Conservation (phyloP, 805 yeast species). For the Scheffersomyces ergatensis region DNA sequence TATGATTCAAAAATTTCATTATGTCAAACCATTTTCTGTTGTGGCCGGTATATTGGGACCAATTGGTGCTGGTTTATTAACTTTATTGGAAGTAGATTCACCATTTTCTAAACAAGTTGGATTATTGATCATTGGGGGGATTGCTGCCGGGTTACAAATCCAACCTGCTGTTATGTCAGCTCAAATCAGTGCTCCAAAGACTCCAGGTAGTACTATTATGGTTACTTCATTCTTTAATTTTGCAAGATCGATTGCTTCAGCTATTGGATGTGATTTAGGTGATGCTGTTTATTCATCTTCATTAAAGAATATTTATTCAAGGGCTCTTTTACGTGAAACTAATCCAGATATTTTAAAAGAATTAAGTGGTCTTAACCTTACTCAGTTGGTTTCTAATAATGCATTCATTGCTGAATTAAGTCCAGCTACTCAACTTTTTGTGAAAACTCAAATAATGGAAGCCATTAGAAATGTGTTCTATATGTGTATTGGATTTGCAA, state of each 20-base stretch:
- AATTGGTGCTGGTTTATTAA: slow-evolving; percentile 44
- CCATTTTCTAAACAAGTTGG: slow-evolving; percentile 38
- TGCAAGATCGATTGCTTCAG: slow-evolving; percentile 44
- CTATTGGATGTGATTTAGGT: slow-evolving; percentile 32
- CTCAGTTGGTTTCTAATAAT: slow-evolving; percentile 4
- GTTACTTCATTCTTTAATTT: slow-evolving; percentile 46
- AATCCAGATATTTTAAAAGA: slow-evolving; percentile 5
- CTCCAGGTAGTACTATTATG: slow-evolving; percentile 48
- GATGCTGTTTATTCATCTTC: slow-evolving; percentile 9
- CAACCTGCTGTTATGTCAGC: slow-evolving; percentile 45
- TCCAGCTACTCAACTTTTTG: slow-evolving; percentile 19
- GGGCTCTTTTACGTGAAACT: slow-evolving; percentile 7
- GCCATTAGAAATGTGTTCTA: slow-evolving; percentile 40
- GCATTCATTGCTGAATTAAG: slow-evolving; percentile 9
- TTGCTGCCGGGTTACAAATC: slow-evolving; percentile 45
- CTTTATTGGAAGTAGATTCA: slow-evolving; percentile 40
- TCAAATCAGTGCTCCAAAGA: slow-evolving; percentile 51
- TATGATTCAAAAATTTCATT: slow-evolving; percentile 32
- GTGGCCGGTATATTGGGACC: slow-evolving; percentile 27
- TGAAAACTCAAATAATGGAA: slow-evolving; percentile 27
- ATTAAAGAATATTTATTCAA: slow-evolving; percentile 6
- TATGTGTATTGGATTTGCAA: slow-evolving; percentile 36
- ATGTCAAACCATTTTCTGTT: slow-evolving; percentile 41
- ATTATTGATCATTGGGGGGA: slow-evolving; percentile 45
- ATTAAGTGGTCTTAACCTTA: slow-evolving; percentile 9